phyloP scores from a whole-genome alignment of 1,139 yeast species.

The Yamadazyma conglobata region DNA sequence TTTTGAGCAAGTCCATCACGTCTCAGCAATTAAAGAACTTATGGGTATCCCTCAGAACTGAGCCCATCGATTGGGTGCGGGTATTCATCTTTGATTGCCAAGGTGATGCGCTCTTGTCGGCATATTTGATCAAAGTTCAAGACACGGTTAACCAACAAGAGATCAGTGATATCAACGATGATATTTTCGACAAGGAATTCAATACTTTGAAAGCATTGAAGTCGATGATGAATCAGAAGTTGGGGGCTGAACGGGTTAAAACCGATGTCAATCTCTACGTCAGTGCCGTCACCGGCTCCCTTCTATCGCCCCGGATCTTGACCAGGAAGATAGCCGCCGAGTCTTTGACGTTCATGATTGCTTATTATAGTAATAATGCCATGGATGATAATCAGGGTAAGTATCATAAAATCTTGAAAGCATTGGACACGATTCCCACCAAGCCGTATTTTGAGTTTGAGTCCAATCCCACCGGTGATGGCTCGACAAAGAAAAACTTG shows the following conservation, averaged over 20 bases:
- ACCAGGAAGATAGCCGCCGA: conserved; percentile 85
- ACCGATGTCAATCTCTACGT: conserved; percentile 41
- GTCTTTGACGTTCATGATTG: conserved; percentile 51
- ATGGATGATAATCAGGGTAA: conserved; percentile 39
- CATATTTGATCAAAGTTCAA: conserved; percentile 38
- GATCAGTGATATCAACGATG: conserved; percentile 38
- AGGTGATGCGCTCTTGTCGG: conserved; percentile 77
- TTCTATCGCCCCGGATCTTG: conserved; percentile 57
- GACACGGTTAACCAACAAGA: conserved; percentile 35
- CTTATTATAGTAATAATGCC: conserved; percentile 32
- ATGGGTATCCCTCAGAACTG: conserved; percentile 90
- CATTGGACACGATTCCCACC: conserved; percentile 60
- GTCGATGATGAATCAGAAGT: conserved; percentile 47
- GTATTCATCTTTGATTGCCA: conserved; percentile 72
- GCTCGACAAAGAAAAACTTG: conserved; percentile 20
- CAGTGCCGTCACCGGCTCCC: conserved; percentile 42
- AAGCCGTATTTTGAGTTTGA: conserved; percentile 57
- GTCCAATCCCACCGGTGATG: conserved; percentile 6
- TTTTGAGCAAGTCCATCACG: conserved; percentile 68
- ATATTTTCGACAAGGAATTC: conserved; percentile 46
- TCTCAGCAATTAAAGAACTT: conserved; percentile 73
- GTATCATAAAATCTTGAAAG: conserved; percentile 58
- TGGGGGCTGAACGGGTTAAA: conserved; percentile 41
- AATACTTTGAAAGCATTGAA: conserved; percentile 45
- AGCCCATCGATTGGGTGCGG: conserved; percentile 88